Conservation (phyloP, 169 alveolate species). For the Eimeria praecox region DNA sequence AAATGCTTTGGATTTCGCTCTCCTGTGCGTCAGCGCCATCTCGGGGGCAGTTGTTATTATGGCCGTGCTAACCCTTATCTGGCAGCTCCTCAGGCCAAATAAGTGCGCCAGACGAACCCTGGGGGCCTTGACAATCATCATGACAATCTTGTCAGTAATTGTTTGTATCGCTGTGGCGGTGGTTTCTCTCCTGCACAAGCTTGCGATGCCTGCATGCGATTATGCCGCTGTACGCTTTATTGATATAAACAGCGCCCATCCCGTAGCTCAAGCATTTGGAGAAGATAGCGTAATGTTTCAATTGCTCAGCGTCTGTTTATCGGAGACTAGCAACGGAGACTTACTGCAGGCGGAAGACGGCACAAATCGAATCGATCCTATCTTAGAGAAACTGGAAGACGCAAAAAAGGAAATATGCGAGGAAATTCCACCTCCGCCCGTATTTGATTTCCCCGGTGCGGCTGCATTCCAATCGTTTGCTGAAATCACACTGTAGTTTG, state of each 20-base stretch:
- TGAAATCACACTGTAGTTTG: not conserved
- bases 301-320: not conserved
- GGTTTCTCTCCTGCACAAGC: not conserved
- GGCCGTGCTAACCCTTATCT: not conserved
- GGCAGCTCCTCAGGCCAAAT: slow-evolving; percentile 48
- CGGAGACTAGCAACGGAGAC: slow-evolving; percentile 53
- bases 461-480: not conserved
- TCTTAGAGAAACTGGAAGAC: not conserved
- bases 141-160: slow-evolving; percentile 15
- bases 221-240: slow-evolving; percentile 39
- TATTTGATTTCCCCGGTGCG: not conserved
- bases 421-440: not conserved
- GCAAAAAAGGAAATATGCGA: slow-evolving; percentile 5
- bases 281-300: slow-evolving; percentile 11
- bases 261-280: not conserved
- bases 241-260: not conserved
- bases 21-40: not conserved
- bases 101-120: not conserved
- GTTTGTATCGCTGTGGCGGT: slow-evolving; percentile 28
- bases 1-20: not conserved
- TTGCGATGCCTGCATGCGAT: slow-evolving; percentile 7
- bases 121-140: not conserved
- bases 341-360: slow-evolving; percentile 32
- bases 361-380: not conserved
- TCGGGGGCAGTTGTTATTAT: slow-evolving; percentile 2